Evolutionary conservation across 371 early-diverging fungal species (phyloP).

Genomic region (Fennellomyces sp.): DNA sequence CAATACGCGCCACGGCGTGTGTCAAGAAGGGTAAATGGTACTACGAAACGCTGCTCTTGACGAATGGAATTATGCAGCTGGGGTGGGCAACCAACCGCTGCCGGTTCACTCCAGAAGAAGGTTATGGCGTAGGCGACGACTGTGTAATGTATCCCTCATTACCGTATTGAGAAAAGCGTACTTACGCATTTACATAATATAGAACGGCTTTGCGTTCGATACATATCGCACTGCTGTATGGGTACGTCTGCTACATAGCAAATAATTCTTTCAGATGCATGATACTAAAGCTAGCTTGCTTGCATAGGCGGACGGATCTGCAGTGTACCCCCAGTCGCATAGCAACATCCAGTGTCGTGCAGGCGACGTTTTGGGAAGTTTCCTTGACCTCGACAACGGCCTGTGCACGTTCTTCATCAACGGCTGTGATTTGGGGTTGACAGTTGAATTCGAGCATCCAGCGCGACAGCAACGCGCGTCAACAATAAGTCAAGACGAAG

Average conservation of each 20-base stretch:
- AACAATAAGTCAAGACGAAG: conserved; percentile 2
- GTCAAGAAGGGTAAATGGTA: conserved; percentile 63
- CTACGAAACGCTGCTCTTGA: conserved; percentile 59
- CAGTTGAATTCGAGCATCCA: conserved; percentile 49
- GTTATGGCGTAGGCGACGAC: conserved; percentile 66
- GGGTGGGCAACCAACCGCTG: conserved; percentile 68
- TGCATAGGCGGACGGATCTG: conserved; percentile 38
- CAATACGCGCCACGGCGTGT: conserved; percentile 44
- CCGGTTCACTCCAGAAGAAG: conserved; percentile 67
- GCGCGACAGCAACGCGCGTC: not conserved
- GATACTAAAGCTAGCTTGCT: not conserved
- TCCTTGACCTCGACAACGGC: conserved; percentile 47
- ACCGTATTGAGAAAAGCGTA: not conserved
- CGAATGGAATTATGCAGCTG: conserved; percentile 67
- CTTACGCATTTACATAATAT: not conserved
- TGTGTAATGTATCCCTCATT: conserved; percentile 32
- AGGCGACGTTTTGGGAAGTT: conserved; percentile 52
- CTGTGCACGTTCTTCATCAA: conserved; percentile 51
- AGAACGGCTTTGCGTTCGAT: conserved; percentile 68
- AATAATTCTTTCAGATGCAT: not conserved
- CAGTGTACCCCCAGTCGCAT: conserved; percentile 40
- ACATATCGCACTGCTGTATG: conserved; percentile 63
- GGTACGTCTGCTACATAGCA: conserved; percentile 22
- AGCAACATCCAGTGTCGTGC: conserved; percentile 34
- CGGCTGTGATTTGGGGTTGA: conserved; percentile 39